A percentile compares a stretch with the other conserved stretches of the same genome.
Evolutionary conservation across 2,329 filamentous ascomycete genomes (phyloP).

Genomic region (Diaporthe citriasiana): DNA sequence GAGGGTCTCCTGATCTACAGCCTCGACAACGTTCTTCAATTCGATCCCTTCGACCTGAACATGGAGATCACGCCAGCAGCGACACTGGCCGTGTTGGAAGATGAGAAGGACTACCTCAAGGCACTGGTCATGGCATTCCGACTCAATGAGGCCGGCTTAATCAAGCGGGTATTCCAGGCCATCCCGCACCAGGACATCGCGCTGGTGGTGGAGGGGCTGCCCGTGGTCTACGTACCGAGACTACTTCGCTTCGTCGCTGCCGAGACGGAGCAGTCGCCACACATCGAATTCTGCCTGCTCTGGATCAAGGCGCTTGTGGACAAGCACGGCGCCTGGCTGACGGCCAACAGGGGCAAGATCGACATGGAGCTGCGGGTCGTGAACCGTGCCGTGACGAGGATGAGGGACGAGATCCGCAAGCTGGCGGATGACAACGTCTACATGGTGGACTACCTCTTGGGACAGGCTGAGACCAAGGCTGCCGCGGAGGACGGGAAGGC

Average conservation of each 20-base stretch:
- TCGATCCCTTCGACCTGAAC: slow-evolving; percentile 97
- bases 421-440: slow-evolving; percentile 91
- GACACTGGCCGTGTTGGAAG: slow-evolving; percentile 77
- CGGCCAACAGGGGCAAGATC: slow-evolving; percentile 82
- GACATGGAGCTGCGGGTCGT: slow-evolving; percentile 89
- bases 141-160: slow-evolving; percentile 86
- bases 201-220: slow-evolving; percentile 83
- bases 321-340: slow-evolving; percentile 87
- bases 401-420: slow-evolving; percentile 85
- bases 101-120: slow-evolving; percentile 86
- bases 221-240: slow-evolving; percentile 86
- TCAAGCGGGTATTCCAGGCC: slow-evolving; percentile 87
- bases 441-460: slow-evolving; percentile 85
- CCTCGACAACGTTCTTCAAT: slow-evolving; percentile 84
- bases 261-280: slow-evolving; percentile 90
- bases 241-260: slow-evolving; percentile 89
- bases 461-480: slow-evolving; percentile 58
- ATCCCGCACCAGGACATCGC: slow-evolving; percentile 82
- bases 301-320: slow-evolving; percentile 91
- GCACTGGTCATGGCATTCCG: slow-evolving; percentile 98
- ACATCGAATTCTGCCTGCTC: slow-evolving; percentile 93
- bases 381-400: slow-evolving; percentile 82
- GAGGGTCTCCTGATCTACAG: slow-evolving; percentile 96
- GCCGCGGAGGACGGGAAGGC: slow-evolving; percentile 46
- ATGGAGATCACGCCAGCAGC: slow-evolving; percentile 92